These are phyloP conservation scores for Aspergillus nidulans DNA, from an alignment of 495 filamentous ascomycete species.

Conservation along the genomic window DNA sequence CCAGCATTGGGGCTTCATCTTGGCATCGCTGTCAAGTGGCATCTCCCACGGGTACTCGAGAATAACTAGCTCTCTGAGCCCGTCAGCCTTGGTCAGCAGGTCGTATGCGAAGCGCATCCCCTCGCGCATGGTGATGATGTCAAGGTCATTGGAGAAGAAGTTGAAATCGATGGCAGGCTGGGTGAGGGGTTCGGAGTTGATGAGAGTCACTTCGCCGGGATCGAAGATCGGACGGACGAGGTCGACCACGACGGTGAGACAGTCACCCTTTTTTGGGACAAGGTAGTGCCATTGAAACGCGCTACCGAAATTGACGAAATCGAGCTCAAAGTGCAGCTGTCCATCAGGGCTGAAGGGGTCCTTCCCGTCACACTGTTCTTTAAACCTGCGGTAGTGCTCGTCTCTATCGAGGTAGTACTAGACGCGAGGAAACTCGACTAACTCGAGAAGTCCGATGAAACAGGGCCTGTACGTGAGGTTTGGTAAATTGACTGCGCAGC, in stretches of 20 bases:
- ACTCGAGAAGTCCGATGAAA: slow-evolving; percentile 48
- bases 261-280: slow-evolving; percentile 41
- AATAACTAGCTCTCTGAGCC: slow-evolving; percentile 52
- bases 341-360: slow-evolving; percentile 57
- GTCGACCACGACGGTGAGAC: slow-evolving; percentile 57
- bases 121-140: slow-evolving; percentile 53
- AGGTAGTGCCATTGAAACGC: slow-evolving; percentile 65
- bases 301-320: slow-evolving; percentile 58
- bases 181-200: slow-evolving; percentile 44
- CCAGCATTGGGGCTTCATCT: slow-evolving; percentile 53
- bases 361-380: slow-evolving; percentile 45
- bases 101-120: slow-evolving; percentile 53
- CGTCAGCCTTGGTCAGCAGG: slow-evolving; percentile 50
- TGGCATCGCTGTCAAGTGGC: slow-evolving; percentile 50
- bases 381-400: slow-evolving; percentile 45
- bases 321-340: slow-evolving; percentile 63
- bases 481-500: slow-evolving; percentile 23
- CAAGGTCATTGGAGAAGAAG: slow-evolving; percentile 53
- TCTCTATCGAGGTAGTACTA: slow-evolving; percentile 46
- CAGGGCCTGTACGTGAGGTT: slow-evolving; percentile 46
- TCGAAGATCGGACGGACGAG: slow-evolving; percentile 52
- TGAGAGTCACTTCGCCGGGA: slow-evolving; percentile 46
- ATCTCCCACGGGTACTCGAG: slow-evolving; percentile 58
- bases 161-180: slow-evolving; percentile 59
- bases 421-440: slow-evolving; percentile 54